These are phyloP conservation scores for Fusarium kyushuense DNA, from an alignment of 2,329 filamentous ascomycete genomes.

Conservation along the genomic window DNA sequence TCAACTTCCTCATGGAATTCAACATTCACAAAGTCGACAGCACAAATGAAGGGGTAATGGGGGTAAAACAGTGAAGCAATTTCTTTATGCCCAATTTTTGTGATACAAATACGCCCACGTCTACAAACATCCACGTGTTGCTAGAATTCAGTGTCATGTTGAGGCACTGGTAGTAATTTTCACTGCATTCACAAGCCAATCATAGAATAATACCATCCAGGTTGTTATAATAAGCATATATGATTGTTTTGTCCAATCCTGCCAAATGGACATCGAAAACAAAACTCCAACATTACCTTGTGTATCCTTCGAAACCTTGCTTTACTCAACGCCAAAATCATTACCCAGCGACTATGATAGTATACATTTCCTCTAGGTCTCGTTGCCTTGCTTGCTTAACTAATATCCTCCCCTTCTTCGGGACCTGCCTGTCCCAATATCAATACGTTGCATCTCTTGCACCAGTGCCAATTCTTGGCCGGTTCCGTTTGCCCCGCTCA, in stretches of 20 bases:
- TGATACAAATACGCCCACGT: too few relatives aligned
- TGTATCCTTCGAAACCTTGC: slow-evolving; percentile 15
- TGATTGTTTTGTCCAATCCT: slow-evolving; percentile 12
- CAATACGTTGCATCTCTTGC: slow-evolving; percentile 77
- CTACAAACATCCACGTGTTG: not conserved
- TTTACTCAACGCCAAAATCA: slow-evolving; percentile 36
- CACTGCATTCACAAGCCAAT: not conserved
- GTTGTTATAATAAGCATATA: slow-evolving; percentile 4
- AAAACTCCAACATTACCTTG: slow-evolving; percentile 31
- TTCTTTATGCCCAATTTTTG: not conserved
- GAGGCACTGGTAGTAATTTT: too few relatives aligned
- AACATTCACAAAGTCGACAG: not conserved
- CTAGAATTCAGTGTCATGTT: not conserved
- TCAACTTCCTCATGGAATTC: too few relatives aligned
- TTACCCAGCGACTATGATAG: slow-evolving; percentile 33
- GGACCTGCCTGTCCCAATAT: slow-evolving; percentile 71
- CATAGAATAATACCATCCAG: not conserved
- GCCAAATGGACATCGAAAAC: not conserved
- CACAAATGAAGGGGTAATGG: not conserved
- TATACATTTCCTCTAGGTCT: slow-evolving; percentile 42
- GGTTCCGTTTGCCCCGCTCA: slow-evolving; percentile 59
- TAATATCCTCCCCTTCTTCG: slow-evolving; percentile 62
- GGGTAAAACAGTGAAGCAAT: not conserved
- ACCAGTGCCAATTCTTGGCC: slow-evolving; percentile 70
- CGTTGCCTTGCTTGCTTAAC: slow-evolving; percentile 41